Percentiles rank a stretch among this genome's conserved stretches.
phyloP scores from a whole-genome alignment of 2,329 filamentous ascomycete species.

The Fusarium beomiforme region DNA sequence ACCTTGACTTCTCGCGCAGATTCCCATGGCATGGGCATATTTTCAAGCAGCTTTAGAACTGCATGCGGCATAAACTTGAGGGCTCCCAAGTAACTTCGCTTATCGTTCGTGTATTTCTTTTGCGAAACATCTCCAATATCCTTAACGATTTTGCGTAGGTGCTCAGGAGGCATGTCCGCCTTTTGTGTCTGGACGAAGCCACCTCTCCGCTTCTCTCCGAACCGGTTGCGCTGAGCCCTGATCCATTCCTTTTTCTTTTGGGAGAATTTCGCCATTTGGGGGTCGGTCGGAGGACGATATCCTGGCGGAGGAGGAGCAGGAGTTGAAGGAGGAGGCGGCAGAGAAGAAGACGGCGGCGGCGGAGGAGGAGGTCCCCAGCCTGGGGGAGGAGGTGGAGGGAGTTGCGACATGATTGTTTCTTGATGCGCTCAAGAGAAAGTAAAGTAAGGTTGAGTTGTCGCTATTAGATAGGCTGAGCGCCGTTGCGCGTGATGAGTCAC shows the following conservation, averaged over 20 bases:
- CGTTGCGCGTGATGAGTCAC: slow-evolving; percentile 50
- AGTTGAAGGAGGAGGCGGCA: slow-evolving; percentile 65
- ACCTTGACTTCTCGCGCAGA: slow-evolving; percentile 96
- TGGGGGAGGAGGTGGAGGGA: slow-evolving; percentile 66
- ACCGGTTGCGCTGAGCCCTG: slow-evolving; percentile 87
- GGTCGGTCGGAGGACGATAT: slow-evolving; percentile 81
- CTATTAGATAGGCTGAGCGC: slow-evolving; percentile 48
- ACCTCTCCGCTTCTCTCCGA: slow-evolving; percentile 95
- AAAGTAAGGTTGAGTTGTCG: slow-evolving; percentile 39
- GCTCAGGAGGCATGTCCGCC: slow-evolving; percentile 97
- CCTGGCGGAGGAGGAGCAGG: slow-evolving; percentile 84
- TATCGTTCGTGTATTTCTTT: slow-evolving; percentile 99
- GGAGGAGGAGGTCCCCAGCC: slow-evolving; percentile 70
- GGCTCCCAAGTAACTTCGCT: slow-evolving; percentile 95
- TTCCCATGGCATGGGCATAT: slow-evolving; percentile 99
- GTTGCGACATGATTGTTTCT: slow-evolving; percentile 59
- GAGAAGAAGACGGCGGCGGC: slow-evolving; percentile 63
- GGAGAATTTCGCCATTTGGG: slow-evolving; percentile 91
- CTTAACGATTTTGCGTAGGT: slow-evolving; percentile 96
- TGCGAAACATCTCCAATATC: slow-evolving; percentile 99
- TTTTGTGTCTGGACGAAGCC: slow-evolving; percentile 99
- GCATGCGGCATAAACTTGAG: slow-evolving; percentile 99
- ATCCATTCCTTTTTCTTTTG: slow-evolving; percentile 99
- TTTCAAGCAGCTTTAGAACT: slow-evolving; percentile 95
- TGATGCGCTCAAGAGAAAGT: slow-evolving; percentile 41